These are phyloP conservation scores for Hypoxylon crocopeplum DNA, from an alignment of 495 filamentous ascomycete genomes.

Conservation along the genomic window DNA sequence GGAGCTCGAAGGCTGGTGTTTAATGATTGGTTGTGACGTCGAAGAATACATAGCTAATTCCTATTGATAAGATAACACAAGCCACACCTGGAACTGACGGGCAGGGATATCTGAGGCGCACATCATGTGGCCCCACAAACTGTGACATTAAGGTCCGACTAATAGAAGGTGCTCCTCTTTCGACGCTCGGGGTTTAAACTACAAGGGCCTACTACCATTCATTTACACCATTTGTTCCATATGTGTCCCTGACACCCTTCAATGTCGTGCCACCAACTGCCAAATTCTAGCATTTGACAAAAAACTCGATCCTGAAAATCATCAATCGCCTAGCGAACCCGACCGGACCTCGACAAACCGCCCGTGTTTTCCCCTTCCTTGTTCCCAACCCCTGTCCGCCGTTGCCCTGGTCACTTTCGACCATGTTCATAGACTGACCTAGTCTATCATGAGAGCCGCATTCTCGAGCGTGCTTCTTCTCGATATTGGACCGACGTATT, in stretches of 20 bases:
- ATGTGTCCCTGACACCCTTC: constrained; percentile 18
- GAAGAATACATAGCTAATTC: neutral
- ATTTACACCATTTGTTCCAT: constrained; percentile 15
- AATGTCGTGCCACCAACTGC: constrained; percentile 30
- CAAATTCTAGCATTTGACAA: constrained; percentile 13
- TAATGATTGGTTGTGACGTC: constrained; percentile 26
- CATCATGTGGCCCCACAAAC: constrained; percentile 33
- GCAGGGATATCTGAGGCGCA: constrained; percentile 8
- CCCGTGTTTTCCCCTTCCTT: constrained; percentile 1
- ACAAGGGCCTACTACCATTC: constrained; percentile 3
- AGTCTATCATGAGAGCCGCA: constrained; percentile 46
- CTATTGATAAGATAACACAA: constrained; percentile 25
- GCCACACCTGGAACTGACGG: constrained; percentile 16
- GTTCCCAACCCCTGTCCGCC: constrained; percentile 1
- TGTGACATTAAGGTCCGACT: constrained; percentile 7
- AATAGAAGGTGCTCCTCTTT: constrained; percentile 22
- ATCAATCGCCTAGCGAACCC: constrained; percentile 2
- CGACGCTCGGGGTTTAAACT: constrained; percentile 30
- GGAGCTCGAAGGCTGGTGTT: constrained; percentile 3
- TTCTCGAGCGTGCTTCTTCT: constrained; percentile 39
- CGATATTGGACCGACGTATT: constrained; percentile 21
- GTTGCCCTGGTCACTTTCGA: constrained; percentile 21
- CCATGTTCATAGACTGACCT: constrained; percentile 41
- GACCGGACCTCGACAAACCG: neutral
- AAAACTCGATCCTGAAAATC: constrained; percentile 4